Evolutionary conservation across 2,329 filamentous ascomycete genomes (phyloP).

Genomic region (Cercospora sp.): DNA sequence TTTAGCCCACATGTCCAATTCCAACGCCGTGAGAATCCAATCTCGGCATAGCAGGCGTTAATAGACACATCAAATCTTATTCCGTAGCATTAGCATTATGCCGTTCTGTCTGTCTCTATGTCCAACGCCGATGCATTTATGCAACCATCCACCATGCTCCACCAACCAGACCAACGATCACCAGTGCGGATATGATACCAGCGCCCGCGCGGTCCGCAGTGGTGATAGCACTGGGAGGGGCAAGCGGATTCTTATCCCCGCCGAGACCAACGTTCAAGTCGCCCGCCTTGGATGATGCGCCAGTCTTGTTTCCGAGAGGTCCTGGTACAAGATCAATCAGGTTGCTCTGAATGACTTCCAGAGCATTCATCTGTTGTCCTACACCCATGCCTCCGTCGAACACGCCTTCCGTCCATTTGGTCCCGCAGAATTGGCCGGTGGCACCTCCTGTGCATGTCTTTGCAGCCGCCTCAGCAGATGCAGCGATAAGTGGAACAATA

Average conservation of each 20-base stretch:
- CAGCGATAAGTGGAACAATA: slow-evolving; percentile 55
- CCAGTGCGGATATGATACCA: slow-evolving; percentile 28
- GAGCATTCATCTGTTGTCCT: slow-evolving; percentile 59
- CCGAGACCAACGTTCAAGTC: slow-evolving; percentile 24
- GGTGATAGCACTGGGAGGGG: slow-evolving; percentile 31
- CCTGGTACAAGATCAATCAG: slow-evolving; percentile 43
- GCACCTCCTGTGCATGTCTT: slow-evolving; percentile 51
- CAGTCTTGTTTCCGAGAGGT: slow-evolving; percentile 52
- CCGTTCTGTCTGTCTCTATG: slow-evolving; percentile 3
- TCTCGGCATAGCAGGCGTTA: background rate
- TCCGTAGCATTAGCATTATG: slow-evolving; percentile 14
- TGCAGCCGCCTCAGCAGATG: slow-evolving; percentile 58
- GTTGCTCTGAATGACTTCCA: slow-evolving; percentile 53
- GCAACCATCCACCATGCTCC: slow-evolving; percentile 32
- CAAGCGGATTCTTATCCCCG: slow-evolving; percentile 28
- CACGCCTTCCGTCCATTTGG: slow-evolving; percentile 43
- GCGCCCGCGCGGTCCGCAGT: slow-evolving; percentile 29
- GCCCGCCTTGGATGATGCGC: slow-evolving; percentile 44
- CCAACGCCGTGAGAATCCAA: background rate
- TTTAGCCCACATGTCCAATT: background rate
- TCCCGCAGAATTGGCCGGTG: slow-evolving; percentile 50
- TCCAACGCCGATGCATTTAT: slow-evolving; percentile 9
- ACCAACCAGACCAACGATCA: slow-evolving; percentile 27
- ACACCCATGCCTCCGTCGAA: slow-evolving; percentile 54
- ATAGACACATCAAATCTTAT: background rate